These are phyloP conservation scores for Ceratobasidium sp. DNA, from an alignment of 1,284 basidiomycete genomes.

Conservation along the genomic window DNA sequence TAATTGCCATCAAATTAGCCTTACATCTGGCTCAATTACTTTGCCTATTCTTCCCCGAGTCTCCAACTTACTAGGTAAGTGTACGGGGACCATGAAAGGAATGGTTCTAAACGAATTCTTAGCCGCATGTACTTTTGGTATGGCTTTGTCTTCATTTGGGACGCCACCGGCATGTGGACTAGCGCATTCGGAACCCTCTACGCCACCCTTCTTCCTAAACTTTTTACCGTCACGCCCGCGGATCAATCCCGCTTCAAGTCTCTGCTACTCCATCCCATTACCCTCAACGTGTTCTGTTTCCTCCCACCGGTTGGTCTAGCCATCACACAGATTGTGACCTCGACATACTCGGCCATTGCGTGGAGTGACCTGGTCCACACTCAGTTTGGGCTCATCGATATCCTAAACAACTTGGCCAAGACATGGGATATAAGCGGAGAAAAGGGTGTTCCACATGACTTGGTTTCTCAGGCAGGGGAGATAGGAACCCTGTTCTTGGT, in stretches of 20 bases:
- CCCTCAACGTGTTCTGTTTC: constrained; percentile 19
- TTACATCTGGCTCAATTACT: constrained; percentile 36
- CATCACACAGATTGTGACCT: constrained; percentile 23
- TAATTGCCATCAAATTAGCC: background rate
- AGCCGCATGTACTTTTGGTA: constrained; percentile 38
- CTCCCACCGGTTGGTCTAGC: constrained; percentile 20
- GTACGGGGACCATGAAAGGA: background rate
- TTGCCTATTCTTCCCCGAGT: constrained; percentile 22
- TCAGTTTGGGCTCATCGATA: constrained; percentile 23
- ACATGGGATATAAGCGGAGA: background rate
- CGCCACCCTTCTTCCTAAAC: constrained; percentile 25
- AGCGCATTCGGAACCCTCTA: constrained; percentile 35
- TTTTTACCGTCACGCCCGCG: constrained; percentile 26
- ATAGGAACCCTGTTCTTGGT: constrained; percentile 20
- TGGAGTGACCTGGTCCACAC: constrained; percentile 33
- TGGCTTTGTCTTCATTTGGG: constrained; percentile 36
- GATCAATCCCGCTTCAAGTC: background rate
- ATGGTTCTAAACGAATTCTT: background rate
- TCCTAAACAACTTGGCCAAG: background rate
- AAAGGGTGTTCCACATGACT: background rate
- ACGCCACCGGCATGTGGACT: constrained; percentile 31
- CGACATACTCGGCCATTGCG: constrained; percentile 26
- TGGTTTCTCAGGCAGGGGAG: background rate
- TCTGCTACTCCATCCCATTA: constrained; percentile 26
- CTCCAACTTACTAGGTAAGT: constrained; percentile 25